Evolutionary conservation across 1,284 basidiomycete species (phyloP), one percentile per base, ranked within the genome.

Genomic region (Malassezia dermatis): DNA sequence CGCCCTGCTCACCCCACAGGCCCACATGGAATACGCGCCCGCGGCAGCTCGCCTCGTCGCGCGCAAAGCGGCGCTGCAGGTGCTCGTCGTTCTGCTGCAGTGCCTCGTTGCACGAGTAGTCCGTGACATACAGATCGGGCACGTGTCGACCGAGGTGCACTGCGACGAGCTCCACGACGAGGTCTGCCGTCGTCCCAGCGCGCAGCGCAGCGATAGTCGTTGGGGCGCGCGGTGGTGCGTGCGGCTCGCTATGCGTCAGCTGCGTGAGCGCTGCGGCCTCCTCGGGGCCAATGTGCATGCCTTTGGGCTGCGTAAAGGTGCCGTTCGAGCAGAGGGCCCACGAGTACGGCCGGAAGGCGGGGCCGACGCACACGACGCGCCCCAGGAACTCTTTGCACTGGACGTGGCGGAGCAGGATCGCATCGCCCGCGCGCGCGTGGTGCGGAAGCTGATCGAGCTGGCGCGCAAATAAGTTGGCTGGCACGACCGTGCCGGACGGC

Each of bases 61-160:
- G 37, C 19, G 7, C n/a, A 21, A 19, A 39, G 37, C 37, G 37
- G 37, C 37, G 37, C 37, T 39, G 37, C 19, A 39, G 37, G 37
- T 23, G 8, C 30, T 46, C 44, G 37, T 61, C 59, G 6, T 60
- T 60, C 32, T 64, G 61, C 3, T 55, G 54, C 10, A 67, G 63
- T 28, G 58, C 52, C 1, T 53, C n/a, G 45, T 69, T 59, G 11
- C 51, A 45, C 45, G 66, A 65, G 42, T 66, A 69, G 51, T 69
- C 67, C n/a, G 67, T 63, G 28, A 69, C 63, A 55, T 68, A 69
- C 28, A 69, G 46, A 32, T 65, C 63, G 0, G 64, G 66, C 21
- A 64, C 59, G 4, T 53, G 37, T 17, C 64, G 57, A 28, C 56
- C 53, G 10, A 63, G 53, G 27, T 59, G 66, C 41, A 67, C 63